These are phyloP conservation scores for Solanum appendiculatum DNA, from an alignment of 257 asterid species.

Conservation along the genomic window DNA sequence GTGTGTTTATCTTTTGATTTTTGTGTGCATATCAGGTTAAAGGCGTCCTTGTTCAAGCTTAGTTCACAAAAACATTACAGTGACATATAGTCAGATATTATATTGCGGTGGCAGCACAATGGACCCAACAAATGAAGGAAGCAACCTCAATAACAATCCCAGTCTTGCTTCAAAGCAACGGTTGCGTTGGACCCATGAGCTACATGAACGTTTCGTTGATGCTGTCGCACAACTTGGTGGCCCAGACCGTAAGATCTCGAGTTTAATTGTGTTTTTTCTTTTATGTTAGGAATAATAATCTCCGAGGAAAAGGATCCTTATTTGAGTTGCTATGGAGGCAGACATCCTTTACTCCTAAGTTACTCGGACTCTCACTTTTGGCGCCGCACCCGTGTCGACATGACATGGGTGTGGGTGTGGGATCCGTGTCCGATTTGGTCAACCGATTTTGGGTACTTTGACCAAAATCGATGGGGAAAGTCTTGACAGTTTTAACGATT, in stretches of 20 bases:
- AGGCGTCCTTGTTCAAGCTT: slow-evolving; percentile 25
- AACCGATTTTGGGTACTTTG: no score
- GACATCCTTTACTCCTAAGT: not conserved
- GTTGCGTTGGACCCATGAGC: slow-evolving; percentile 97
- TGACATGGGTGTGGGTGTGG: no score
- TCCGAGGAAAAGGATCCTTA: not conserved
- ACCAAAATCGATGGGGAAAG: no score
- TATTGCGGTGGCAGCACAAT: slow-evolving; percentile 30
- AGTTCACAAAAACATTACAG: slow-evolving; percentile 17
- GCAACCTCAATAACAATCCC: slow-evolving; percentile 40
- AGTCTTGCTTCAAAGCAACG: slow-evolving; percentile 86
- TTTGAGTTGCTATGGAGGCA: not conserved
- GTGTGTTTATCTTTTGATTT: not conserved
- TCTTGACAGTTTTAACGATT: no score
- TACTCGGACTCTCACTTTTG: no score
- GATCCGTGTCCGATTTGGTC: no score
- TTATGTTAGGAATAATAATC: not conserved
- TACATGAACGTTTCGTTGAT: slow-evolving; percentile 88
- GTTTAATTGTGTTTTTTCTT: not conserved
- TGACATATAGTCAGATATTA: slow-evolving; percentile 19
- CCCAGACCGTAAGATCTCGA: slow-evolving; percentile 71
- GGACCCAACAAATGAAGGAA: slow-evolving; percentile 54
- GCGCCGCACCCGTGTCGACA: no score
- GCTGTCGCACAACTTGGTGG: slow-evolving; percentile 99
- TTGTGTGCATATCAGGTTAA: not conserved